phyloP scores from a whole-genome alignment of 345 rosid genomes.

The Bruguiera sexangula region DNA sequence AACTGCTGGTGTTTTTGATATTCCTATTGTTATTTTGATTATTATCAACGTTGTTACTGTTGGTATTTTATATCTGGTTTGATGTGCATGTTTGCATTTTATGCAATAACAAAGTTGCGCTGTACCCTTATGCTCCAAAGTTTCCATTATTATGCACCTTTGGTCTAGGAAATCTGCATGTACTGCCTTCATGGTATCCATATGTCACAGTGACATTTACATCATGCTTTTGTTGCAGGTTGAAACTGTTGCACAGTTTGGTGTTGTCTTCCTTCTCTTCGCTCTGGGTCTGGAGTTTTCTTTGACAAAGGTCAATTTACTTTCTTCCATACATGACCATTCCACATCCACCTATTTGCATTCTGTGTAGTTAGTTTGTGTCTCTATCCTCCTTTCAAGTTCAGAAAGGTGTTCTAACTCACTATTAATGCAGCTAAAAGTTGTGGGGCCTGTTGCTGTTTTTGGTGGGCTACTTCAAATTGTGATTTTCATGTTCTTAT shows the following conservation, averaged over 20 bases:
- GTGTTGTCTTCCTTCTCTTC: conserved; percentile 98
- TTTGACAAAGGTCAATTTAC: conserved; percentile 69
- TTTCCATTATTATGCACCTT: neutral
- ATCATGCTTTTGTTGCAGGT: conserved; percentile 45
- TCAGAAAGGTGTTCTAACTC: conserved; percentile 20
- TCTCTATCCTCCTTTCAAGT: neutral
- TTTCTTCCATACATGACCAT: neutral
- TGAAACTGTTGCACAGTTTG: conserved; percentile 95
- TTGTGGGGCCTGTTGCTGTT: conserved; percentile 94
- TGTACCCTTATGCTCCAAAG: too few species aligned
- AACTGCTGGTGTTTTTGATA: too few species aligned
- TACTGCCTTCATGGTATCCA: too few species aligned
- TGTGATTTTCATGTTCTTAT: conserved; percentile 68
- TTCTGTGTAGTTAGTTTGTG: conserved; percentile 1
- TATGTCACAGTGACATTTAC: neutral
- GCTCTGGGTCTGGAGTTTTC: conserved; percentile 99
- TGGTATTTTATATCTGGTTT: too few species aligned
- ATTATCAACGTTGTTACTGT: too few species aligned
- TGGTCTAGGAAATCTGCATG: neutral
- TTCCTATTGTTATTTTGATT: too few species aligned
- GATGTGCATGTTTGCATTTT: too few species aligned
- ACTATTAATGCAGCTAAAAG: conserved; percentile 67
- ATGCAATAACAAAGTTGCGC: too few species aligned
- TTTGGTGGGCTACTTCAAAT: conserved; percentile 93
- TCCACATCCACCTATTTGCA: conserved; percentile 1